These are phyloP conservation scores for Stachybotrys echinatus DNA, from an alignment of 2,329 filamentous ascomycete species.

Conservation along the genomic window DNA sequence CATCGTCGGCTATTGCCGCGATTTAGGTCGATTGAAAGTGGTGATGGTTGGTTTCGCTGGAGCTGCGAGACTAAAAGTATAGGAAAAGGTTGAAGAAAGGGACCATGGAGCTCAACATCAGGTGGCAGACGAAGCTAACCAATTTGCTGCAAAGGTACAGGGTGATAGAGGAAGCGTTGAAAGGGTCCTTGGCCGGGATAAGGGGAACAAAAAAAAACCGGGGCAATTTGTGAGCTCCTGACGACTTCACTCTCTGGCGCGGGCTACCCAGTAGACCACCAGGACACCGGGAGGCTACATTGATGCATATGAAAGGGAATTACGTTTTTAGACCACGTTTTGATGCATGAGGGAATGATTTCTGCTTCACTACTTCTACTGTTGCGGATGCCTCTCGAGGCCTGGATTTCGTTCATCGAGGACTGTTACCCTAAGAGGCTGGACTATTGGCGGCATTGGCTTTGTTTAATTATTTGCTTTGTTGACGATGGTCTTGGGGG, in stretches of 20 bases:
- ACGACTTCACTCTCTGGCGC: conserved; percentile 19
- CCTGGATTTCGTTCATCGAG: conserved; percentile 5
- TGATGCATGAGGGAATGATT: conserved; percentile 46
- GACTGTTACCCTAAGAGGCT: conserved; percentile 17
- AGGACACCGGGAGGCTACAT: conserved; percentile 21
- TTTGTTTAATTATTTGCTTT: conserved; percentile 7
- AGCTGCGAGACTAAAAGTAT: background rate
- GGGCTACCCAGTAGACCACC: conserved; percentile 17
- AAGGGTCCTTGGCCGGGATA: conserved; percentile 11
- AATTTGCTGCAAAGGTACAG: background rate
- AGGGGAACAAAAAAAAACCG: conserved; percentile 17
- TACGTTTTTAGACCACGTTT: conserved; percentile 42
- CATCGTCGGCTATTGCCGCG: background rate
- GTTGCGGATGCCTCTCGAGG: background rate
- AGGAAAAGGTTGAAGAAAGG: background rate
- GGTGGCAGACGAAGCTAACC: background rate
- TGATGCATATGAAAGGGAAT: conserved; percentile 31
- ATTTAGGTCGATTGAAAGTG: background rate
- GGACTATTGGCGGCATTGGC: conserved; percentile 15
- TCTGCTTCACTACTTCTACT: conserved; percentile 32
- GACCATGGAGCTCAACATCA: background rate
- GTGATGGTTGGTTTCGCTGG: background rate
- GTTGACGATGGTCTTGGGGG: conserved; percentile 2
- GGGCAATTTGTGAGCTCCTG: conserved; percentile 20
- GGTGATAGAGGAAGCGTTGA: background rate